Evolutionary conservation across 208 protist species (phyloP).

Genomic region (Crithidia brevicula): DNA sequence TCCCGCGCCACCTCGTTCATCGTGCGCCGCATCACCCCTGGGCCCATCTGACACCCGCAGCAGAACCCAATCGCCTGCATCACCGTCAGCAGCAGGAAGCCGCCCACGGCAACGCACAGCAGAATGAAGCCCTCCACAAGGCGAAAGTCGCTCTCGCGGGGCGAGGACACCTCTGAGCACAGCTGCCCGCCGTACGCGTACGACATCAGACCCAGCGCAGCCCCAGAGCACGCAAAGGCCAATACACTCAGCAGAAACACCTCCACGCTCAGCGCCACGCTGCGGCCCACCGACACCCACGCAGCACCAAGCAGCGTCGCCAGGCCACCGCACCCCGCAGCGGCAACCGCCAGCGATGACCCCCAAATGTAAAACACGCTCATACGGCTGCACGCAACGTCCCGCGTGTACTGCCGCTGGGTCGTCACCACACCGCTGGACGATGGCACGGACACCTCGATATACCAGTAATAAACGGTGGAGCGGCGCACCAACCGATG

Average conservation of each 20-base stretch:
- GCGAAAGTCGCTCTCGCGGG: constrained; percentile 3
- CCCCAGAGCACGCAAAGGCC: not conserved
- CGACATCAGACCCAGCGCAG: not conserved
- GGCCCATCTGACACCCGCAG: not conserved
- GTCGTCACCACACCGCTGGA: not conserved
- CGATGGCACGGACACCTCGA: not conserved
- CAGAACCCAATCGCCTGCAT: constrained; percentile 6
- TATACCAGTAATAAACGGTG: constrained; percentile 5
- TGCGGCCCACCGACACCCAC: constrained; percentile 4
- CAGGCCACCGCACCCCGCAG: not conserved
- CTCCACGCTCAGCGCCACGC: not conserved
- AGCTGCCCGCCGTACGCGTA: not conserved
- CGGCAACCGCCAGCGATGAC: not conserved
- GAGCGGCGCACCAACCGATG: not conserved
- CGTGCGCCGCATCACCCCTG: not conserved
- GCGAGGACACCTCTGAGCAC: not conserved
- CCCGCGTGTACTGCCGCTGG: not conserved
- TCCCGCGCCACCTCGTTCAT: not conserved
- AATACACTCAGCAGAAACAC: not conserved
- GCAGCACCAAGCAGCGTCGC: not conserved
- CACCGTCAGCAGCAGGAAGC: constrained; percentile 9
- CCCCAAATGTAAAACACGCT: not conserved
- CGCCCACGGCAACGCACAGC: constrained; percentile 17
- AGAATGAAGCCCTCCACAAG: constrained; percentile 40
- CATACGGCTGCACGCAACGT: not conserved